Base-by-base conservation (phyloP, 1,284 basidiomycete species). In the Blastosporella zonata region DNA sequence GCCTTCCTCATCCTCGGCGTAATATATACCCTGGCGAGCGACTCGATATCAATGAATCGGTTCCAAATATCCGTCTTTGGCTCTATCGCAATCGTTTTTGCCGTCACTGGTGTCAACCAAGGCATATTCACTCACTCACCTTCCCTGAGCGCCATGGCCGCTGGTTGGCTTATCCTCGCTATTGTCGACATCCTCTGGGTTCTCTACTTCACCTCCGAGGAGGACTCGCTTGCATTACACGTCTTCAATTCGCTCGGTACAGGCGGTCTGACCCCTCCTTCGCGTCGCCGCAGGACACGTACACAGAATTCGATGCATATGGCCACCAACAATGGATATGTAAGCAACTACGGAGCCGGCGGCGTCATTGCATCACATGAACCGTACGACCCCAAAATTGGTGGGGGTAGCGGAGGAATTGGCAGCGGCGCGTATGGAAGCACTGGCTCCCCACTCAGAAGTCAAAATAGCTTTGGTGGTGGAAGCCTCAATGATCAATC, bases 181-280 rank as follows among this genome's bases (percentile, higher is more conserved):
- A 81, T 98, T 54, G 90, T 94, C 54, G 71, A 97, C 76, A 89
- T 98, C 63, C 69, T 98, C 54, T 98, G 95, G 95, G 81, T 97
- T 17, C 79, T 98, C 54, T 97, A 92, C 75, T 93, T 99, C 66
- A 96, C 95, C 3, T 89, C 93, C 1, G 95, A 97, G 64, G 94
- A 97, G 60, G 93, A 94, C 63, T 90, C 93, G 1, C 81, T 91
- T 56, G 69, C 83, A 42, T 79, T 92, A 47, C 78, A 91, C 65
- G 60, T 96, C 52, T 89, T 97, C 78, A 93, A 93, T 67, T 79
- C 83, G 13, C 72, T 90, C 57, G 92, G 93, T 47, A 92, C 90
- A 20, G 91, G 90, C 44, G 91, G 91, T 28, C 82, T 93, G 43
- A 87, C 89, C 1, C 81, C 87, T 27, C 89, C 89, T 42, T 84